phyloP scores from a whole-genome alignment of 2,329 filamentous ascomycete species.

The Geoglossum cookeanum region DNA sequence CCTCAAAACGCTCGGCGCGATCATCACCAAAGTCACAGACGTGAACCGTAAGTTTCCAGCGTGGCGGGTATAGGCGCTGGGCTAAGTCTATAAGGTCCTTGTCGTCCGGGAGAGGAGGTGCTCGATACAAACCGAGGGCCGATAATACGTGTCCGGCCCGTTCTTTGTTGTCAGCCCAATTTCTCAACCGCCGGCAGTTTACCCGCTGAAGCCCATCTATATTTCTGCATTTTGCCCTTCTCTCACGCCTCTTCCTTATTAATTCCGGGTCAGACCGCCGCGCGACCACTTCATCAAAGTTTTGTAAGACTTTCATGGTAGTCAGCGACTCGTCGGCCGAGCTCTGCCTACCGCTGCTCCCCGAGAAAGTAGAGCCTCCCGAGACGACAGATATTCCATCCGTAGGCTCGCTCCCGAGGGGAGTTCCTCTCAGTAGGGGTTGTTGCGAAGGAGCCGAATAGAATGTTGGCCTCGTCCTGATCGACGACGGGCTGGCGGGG shows the following conservation, averaged over 20 bases:
- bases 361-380: no score
- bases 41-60: constrained; percentile 9
- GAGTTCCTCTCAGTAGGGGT: no score
- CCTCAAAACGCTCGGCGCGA: constrained; percentile 8
- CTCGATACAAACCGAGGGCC: not conserved
- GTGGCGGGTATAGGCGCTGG: constrained; percentile 10
- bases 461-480: no score
- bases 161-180: not conserved
- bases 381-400: no score
- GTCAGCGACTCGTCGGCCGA: not conserved
- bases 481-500: no score
- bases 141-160: not conserved
- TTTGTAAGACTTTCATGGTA: not conserved
- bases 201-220: not conserved
- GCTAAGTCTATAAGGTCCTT: constrained; percentile 9
- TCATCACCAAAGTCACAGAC: constrained; percentile 11
- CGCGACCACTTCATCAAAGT: not conserved
- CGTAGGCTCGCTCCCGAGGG: no score
- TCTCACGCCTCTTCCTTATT: not conserved
- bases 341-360: not conserved
- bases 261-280: not conserved
- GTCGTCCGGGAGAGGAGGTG: constrained; percentile 3
- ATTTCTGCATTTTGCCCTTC: not conserved
- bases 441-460: no score
- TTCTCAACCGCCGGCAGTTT: not conserved